Conservation (phyloP, 495 filamentous ascomycete genomes). For the Letharia lupina region DNA sequence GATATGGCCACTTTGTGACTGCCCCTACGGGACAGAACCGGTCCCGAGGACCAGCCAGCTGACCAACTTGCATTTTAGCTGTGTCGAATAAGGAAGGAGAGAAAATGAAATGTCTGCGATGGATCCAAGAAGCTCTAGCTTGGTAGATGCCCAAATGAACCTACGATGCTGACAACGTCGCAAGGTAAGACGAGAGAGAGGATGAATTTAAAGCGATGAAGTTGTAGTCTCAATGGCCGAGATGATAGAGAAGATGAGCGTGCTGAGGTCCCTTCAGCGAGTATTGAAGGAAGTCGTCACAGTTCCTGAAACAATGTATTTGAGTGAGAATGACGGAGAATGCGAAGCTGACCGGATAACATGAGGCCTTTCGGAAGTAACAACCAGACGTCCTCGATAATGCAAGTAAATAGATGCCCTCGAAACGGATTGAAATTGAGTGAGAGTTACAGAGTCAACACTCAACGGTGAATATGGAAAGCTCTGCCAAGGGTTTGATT, state of each 20-base stretch:
- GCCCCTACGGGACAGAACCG: slow-evolving; percentile 53
- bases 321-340: background rate
- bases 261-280: background rate
- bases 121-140: background rate
- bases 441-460: background rate
- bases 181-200: background rate
- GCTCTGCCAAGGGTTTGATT: background rate
- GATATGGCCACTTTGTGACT: slow-evolving; percentile 52
- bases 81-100: background rate
- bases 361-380: background rate
- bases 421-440: background rate
- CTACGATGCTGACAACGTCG: background rate
- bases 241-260: background rate
- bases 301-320: background rate
- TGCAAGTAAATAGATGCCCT: background rate
- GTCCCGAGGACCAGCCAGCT: slow-evolving; percentile 27
- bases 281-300: background rate
- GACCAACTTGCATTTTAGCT: slow-evolving; percentile 13
- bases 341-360: background rate
- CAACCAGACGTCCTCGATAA: background rate
- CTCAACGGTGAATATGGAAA: background rate
- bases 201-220: background rate
- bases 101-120: background rate
- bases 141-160: background rate
- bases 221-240: background rate